A percentile compares a stretch with the other conserved stretches of the same genome.
phyloP scores from a whole-genome alignment of 345 rosid species.

The Populus simonii region DNA sequence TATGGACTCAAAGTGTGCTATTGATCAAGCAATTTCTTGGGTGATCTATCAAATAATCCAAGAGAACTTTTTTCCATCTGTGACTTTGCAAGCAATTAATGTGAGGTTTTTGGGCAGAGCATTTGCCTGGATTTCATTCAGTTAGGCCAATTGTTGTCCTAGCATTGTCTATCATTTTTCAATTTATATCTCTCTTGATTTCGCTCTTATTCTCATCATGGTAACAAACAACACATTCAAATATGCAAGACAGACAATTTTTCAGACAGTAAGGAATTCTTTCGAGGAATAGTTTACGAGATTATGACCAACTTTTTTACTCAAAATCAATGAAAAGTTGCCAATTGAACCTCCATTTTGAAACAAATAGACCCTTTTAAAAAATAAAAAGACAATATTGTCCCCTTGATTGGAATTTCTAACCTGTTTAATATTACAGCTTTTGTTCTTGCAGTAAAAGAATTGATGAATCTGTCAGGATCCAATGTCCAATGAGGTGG shows the following conservation, averaged over 20 bases:
- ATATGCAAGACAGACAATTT: too few relatives aligned
- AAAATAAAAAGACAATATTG: background rate
- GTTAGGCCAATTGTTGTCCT: background rate
- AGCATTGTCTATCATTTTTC: background rate
- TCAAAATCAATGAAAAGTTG: too few relatives aligned
- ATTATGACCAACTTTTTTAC: too few relatives aligned
- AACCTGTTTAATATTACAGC: conserved; percentile 62
- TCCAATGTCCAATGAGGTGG: conserved; percentile 58
- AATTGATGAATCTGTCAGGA: conserved; percentile 36
- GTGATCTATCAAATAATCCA: background rate
- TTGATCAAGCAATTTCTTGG: background rate
- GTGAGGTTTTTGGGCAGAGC: background rate
- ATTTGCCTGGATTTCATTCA: background rate
- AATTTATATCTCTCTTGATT: background rate
- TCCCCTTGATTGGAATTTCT: background rate
- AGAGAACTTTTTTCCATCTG: background rate
- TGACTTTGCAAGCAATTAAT: background rate
- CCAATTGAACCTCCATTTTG: background rate
- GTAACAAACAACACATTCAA: background rate
- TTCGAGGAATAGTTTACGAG: too few relatives aligned
- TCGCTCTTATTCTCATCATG: background rate
- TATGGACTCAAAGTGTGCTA: background rate
- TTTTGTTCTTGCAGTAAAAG: conserved; percentile 46
- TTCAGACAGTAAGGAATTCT: too few relatives aligned
- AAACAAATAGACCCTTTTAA: background rate